These are phyloP conservation scores for Scleromitrula shiraiana DNA, from an alignment of 2,329 filamentous ascomycete genomes.

Conservation along the genomic window DNA sequence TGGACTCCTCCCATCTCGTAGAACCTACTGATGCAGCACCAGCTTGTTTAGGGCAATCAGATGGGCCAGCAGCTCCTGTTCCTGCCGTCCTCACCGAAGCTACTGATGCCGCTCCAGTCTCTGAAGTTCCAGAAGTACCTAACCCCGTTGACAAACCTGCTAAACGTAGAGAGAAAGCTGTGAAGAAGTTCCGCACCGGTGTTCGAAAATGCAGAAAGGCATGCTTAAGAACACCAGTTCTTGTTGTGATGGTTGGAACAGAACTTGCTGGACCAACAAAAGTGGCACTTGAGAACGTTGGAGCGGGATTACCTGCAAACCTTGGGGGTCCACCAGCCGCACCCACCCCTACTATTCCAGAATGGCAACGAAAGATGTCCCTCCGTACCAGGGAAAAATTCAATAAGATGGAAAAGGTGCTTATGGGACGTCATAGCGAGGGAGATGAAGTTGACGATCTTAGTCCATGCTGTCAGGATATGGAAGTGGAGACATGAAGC, in stretches of 20 bases:
- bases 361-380: conserved; percentile 1
- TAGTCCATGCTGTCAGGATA: no score
- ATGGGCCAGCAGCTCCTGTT: background rate
- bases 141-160: background rate
- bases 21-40: background rate
- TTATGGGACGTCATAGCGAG: background rate
- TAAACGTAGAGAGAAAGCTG: conserved; percentile 4
- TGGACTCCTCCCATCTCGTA: background rate
- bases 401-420: background rate
- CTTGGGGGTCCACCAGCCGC: background rate
- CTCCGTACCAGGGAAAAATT: conserved; percentile 1
- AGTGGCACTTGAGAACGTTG: conserved; percentile 5
- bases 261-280: conserved; percentile 14
- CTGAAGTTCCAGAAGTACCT: background rate
- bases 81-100: background rate
- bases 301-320: conserved; percentile 1
- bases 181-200: conserved; percentile 4
- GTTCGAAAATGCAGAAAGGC: conserved; percentile 5
- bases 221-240: conserved; percentile 11
- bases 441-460: background rate
- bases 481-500: no score
- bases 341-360: background rate
- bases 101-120: background rate
- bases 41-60: conserved; percentile 1
- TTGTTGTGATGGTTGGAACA: conserved; percentile 11